A percentile compares a stretch with the other conserved stretches of the same genome.
phyloP scores from a whole-genome alignment of 1,284 basidiomycete genomes.

The Boletellus deceptivus region DNA sequence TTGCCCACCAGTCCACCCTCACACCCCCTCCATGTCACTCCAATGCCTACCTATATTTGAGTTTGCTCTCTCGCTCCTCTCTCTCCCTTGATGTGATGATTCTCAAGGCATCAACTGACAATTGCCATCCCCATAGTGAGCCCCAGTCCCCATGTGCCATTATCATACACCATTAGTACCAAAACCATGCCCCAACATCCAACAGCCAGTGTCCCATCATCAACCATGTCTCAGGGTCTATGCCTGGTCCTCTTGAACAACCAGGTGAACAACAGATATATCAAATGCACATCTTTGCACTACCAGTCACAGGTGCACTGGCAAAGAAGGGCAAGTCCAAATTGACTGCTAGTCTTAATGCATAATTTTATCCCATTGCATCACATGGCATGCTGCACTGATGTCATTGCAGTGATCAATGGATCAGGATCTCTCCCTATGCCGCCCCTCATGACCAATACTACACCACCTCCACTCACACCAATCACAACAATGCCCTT shows the following conservation, averaged over 20 bases:
- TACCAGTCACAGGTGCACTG: constrained; percentile 65
- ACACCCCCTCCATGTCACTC: no score
- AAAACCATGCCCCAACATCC: constrained; percentile 15
- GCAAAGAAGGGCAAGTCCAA: constrained; percentile 55
- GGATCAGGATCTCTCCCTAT: constrained; percentile 22
- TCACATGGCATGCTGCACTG: constrained; percentile 18
- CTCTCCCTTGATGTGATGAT: no score
- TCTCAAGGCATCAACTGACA: constrained; percentile 50
- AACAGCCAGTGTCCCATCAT: constrained; percentile 24
- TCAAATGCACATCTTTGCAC: constrained; percentile 67
- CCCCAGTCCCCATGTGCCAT: constrained; percentile 34
- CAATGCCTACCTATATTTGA: no score
- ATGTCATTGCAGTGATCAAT: constrained; percentile 22
- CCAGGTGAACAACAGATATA: constrained; percentile 41
- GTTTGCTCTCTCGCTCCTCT: no score
- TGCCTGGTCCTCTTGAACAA: constrained; percentile 29
- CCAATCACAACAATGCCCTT: constrained; percentile 15
- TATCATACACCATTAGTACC: constrained; percentile 34
- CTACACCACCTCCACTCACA: constrained; percentile 13
- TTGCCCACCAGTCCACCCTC: no score
- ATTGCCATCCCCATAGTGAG: constrained; percentile 28
- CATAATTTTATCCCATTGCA: constrained; percentile 6
- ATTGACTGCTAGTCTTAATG: constrained; percentile 25
- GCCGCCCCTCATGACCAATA: constrained; percentile 16
- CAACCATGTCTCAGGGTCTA: constrained; percentile 10